Conservation (phyloP, 768 basidiomycete species). For the Symmetrospora coprosmae region DNA sequence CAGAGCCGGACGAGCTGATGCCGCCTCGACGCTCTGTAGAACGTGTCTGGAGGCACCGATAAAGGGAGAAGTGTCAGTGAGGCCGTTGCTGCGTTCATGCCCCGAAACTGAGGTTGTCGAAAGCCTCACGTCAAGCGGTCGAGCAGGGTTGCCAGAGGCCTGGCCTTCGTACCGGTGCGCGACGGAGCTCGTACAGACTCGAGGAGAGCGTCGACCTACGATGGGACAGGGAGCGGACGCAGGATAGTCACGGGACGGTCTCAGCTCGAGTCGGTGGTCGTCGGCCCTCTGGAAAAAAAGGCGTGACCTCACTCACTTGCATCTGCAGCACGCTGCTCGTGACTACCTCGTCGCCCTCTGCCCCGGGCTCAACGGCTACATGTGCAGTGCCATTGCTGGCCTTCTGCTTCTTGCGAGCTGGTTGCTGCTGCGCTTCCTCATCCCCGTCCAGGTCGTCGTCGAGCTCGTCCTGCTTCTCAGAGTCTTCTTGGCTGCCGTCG, state of each 20-base stretch:
- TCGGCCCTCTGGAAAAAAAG: constrained; percentile 15
- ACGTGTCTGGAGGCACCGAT: not conserved
- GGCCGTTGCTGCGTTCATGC: not conserved
- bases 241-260: not conserved
- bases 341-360: not conserved
- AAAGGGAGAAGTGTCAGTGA: not conserved
- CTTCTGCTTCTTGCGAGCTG: constrained; percentile 22
- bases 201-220: not conserved
- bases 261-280: not conserved
- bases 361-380: constrained; percentile 18
- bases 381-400: constrained; percentile 25
- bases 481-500: constrained; percentile 23
- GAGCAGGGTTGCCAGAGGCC: not conserved
- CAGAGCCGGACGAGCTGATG: constrained; percentile 24
- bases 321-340: constrained; percentile 18
- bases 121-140: not conserved
- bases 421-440: not conserved
- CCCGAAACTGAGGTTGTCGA: not conserved
- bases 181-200: constrained; percentile 12
- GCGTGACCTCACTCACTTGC: not conserved
- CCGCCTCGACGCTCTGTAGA: constrained; percentile 1
- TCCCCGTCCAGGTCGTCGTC: constrained; percentile 6
- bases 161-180: constrained; percentile 3
- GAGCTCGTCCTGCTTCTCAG: constrained; percentile 13
- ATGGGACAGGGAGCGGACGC: not conserved